Percentiles rank a stretch among this genome's conserved stretches.
Evolutionary conservation across 345 rosid species (phyloP).

Genomic region (Linum tenue): DNA sequence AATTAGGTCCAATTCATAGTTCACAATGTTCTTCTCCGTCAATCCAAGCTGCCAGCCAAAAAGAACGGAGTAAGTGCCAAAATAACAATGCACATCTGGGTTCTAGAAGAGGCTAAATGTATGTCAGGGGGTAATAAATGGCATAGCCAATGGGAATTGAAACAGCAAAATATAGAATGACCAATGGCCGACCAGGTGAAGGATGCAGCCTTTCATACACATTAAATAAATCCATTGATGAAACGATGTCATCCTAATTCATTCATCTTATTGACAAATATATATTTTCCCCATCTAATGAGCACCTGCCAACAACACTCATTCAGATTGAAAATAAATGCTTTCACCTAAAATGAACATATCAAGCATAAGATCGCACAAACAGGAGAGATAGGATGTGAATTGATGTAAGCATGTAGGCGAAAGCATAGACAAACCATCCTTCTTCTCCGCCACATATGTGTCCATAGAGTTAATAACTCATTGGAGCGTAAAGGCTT

Average conservation of each 20-base stretch:
- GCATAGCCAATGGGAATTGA: neutral
- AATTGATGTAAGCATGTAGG: neutral
- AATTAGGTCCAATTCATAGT: conserved; percentile 73
- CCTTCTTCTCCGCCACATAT: conserved; percentile 68
- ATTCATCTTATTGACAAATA: conserved; percentile 8
- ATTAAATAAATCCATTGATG: neutral
- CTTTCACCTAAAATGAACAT: neutral
- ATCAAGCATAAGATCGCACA: neutral
- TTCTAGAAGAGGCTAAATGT: neutral
- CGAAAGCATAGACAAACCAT: conserved; percentile 33
- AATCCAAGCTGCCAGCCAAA: conserved; percentile 70
- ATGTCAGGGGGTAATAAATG: too few relatives aligned
- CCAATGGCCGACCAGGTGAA: too few relatives aligned
- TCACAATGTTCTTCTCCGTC: conserved; percentile 80
- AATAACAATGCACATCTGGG: neutral
- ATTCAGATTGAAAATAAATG: conserved; percentile 5
- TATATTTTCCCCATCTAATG: conserved; percentile 12
- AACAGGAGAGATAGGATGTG: neutral
- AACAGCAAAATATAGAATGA: neutral
- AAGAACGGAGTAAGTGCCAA: neutral
- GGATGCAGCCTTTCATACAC: neutral
- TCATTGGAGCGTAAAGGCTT: conserved; percentile 78
- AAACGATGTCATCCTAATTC: neutral
- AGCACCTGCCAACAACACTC: neutral
- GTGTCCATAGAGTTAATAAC: conserved; percentile 73